Conservation (phyloP, 768 basidiomycete species). For the Pluteus cervinus region DNA sequence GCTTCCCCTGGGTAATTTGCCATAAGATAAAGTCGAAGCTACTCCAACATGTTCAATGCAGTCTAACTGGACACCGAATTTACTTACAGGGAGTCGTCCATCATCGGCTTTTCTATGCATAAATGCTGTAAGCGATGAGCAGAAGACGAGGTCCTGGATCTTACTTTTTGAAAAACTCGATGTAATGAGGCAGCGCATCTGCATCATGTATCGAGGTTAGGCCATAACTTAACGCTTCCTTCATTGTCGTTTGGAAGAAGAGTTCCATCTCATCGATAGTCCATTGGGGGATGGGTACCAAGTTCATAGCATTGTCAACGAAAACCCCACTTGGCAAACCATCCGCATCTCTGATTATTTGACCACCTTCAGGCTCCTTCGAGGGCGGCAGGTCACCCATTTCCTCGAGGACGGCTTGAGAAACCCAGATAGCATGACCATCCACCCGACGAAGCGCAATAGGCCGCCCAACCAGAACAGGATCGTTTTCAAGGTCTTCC, state of each 20-base stretch:
- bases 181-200: conserved; percentile 35
- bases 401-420: conserved; percentile 58
- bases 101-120: conserved; percentile 58
- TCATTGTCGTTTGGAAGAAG: conserved; percentile 59
- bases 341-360: conserved; percentile 43
- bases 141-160: conserved; percentile 14
- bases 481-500: conserved; percentile 70
- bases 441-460: conserved; percentile 79
- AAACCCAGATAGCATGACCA: conserved; percentile 85
- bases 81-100: conserved; percentile 60
- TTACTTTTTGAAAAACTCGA: conserved; percentile 64
- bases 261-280: conserved; percentile 48
- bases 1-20: conserved; percentile 41
- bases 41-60: not conserved
- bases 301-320: conserved; percentile 81
- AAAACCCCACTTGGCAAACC: conserved; percentile 68
- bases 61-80: not conserved
- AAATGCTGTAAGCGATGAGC: no score
- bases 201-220: conserved; percentile 90
- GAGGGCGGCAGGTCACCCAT: conserved; percentile 45
- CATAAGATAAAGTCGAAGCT: conserved; percentile 32
- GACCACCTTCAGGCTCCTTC: conserved; percentile 14
- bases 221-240: conserved; percentile 71
- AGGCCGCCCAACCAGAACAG: conserved; percentile 57
- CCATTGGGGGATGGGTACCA: conserved; percentile 65